Base-by-base conservation (phyloP, 148 eudicot species). In the Selenicereus undatus region DNA sequence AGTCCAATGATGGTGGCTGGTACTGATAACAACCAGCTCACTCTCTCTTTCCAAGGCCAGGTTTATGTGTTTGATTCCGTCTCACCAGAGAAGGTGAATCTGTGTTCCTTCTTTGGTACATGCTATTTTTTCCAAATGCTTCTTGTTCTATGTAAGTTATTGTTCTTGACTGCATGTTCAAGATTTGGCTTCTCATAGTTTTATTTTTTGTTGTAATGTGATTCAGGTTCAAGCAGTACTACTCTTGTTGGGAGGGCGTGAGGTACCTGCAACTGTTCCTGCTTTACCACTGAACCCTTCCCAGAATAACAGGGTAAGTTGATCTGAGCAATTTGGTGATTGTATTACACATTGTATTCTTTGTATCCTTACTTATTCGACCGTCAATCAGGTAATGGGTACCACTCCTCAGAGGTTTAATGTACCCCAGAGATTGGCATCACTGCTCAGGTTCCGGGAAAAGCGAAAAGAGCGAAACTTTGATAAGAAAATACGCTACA, bases 41-140 rank as follows among this genome's bases (percentile, higher is more conserved):
- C 94, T 45, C 94, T 93, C 66, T 91, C 97, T 65, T 91, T 91
- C 84, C 94, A 91, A 88, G 94, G 93, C 68, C 94, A 91, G 85
- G 94, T 91, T 79, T 93, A 88, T 65, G 94, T 93, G 72, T 93
- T 93, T 76, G 94, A 91, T 82, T 91, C 91, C 0, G 94, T 93
- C 76, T 90, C 91, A 32, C 91, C 97, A 3, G 97, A 93, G 79
- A 93, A 93, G 93, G 97, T 62, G 76, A 78, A 75, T 84, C 75
- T 45, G 5, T 12, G 14, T 48, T 48, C 12, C 52, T 48, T 48
- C 8, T 39, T 39, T 39, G 43, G 43, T 39, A 39, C 43, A 39
- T 48, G 52, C 52, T 48, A 48, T 48, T 48, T 48, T 48, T 12
- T 48, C 52, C 14, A 11, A 4, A 48, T 48, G 52, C 52, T 48